Evolutionary conservation across 2,329 filamentous ascomycete genomes (phyloP).

Genomic region (Botrytis paeoniae): DNA sequence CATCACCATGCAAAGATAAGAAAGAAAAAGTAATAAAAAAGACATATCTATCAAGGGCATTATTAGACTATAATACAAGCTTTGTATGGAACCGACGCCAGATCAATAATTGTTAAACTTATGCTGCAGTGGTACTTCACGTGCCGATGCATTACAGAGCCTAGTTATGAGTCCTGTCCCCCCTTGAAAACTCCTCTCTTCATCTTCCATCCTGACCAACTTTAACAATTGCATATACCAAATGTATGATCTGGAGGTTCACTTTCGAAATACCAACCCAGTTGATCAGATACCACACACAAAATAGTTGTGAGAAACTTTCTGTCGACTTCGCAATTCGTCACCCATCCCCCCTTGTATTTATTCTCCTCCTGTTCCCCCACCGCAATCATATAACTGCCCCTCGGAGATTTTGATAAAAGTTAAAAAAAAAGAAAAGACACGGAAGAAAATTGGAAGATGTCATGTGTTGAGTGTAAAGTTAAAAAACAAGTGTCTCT

Average conservation of each 20-base stretch:
- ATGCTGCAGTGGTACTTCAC: not conserved
- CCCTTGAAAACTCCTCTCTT: constrained; percentile 20
- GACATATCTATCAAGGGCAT: constrained; percentile 19
- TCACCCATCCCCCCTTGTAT: constrained; percentile 25
- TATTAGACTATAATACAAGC: constrained; percentile 22
- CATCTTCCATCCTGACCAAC: constrained; percentile 18
- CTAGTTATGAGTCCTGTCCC: constrained; percentile 14
- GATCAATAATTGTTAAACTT: constrained; percentile 18
- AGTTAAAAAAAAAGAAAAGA: constrained; percentile 29
- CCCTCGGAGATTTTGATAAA: constrained; percentile 32
- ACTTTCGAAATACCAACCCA: constrained; percentile 20
- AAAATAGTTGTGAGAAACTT: constrained; percentile 28
- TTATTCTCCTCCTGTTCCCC: constrained; percentile 2
- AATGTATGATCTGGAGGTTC: constrained; percentile 32
- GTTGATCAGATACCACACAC: constrained; percentile 14
- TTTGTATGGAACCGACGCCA: constrained; percentile 18
- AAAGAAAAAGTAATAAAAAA: not conserved
- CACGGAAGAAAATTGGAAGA: constrained; percentile 28
- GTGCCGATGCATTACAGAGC: constrained; percentile 17
- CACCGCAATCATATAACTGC: constrained; percentile 24
- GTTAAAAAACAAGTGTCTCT: constrained; percentile 36
- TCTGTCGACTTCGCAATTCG: constrained; percentile 24
- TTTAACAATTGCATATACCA: constrained; percentile 22
- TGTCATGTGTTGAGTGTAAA: constrained; percentile 22
- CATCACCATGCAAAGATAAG: constrained; percentile 9